These are phyloP conservation scores for Pseudogymnoascus sp. DNA, from an alignment of 2,329 filamentous ascomycete genomes.

Conservation along the genomic window DNA sequence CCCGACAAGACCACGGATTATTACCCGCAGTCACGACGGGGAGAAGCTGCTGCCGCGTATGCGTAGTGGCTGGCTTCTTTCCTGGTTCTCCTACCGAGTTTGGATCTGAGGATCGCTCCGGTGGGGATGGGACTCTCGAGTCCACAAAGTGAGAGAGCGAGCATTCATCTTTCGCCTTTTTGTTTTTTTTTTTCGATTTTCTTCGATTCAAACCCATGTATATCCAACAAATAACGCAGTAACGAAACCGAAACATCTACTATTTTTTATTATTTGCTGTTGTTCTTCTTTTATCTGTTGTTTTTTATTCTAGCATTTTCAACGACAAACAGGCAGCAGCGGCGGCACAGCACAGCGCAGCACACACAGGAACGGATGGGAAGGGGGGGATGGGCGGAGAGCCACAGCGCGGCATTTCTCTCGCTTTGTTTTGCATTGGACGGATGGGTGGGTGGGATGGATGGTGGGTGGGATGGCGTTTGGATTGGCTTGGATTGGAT, in stretches of 20 bases:
- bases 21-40: not conserved
- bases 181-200: not conserved
- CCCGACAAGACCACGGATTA: not conserved
- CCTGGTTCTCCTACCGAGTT: not conserved
- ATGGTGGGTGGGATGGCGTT: not conserved
- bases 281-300: not conserved
- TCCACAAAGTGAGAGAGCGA: not conserved
- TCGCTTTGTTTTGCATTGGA: constrained; percentile 3
- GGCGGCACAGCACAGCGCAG: not conserved
- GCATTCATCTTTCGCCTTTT: not conserved
- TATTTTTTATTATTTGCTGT: not conserved
- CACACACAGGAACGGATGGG: not conserved
- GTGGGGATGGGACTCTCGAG: not conserved
- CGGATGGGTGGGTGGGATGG: not conserved
- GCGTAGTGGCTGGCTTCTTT: not conserved
- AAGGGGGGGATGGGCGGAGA: not conserved
- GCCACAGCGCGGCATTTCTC: constrained; percentile 5
- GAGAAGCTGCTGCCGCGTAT: not conserved
- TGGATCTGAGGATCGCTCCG: not conserved
- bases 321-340: not conserved
- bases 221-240: constrained; percentile 5
- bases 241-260: not conserved
- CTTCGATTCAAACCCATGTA: constrained; percentile 7
- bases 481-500: constrained; percentile 4
- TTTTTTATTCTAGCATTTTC: not conserved